These are phyloP conservation scores for Pinus albicaulis DNA, from an alignment of 75 land plant species.

Conservation along the genomic window DNA sequence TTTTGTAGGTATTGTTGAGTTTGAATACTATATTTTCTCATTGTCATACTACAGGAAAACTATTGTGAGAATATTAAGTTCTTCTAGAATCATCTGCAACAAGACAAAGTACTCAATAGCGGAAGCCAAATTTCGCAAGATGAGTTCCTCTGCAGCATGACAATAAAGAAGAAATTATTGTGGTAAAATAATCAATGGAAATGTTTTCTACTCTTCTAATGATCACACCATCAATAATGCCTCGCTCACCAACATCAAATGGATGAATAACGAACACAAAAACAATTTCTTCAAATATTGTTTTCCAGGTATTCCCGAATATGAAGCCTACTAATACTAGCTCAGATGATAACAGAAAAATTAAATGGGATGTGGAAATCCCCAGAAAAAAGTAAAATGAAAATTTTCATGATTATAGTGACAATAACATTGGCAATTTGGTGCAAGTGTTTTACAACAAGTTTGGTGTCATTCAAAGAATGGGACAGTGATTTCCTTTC, in stretches of 20 bases:
- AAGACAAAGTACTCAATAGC: not conserved
- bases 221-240: conserved; percentile 71
- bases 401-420: conserved; percentile 27
- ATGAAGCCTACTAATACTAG: conserved; percentile 52
- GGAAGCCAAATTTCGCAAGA: not conserved
- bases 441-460: conserved; percentile 61
- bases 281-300: conserved; percentile 60
- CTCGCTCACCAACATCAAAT: conserved; percentile 76
- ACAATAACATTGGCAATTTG: conserved; percentile 26
- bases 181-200: not conserved
- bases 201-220: conserved; percentile 8
- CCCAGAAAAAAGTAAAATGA: conserved; percentile 52
- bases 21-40: too few relatives aligned
- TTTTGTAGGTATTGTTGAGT: too few relatives aligned
- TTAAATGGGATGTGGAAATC: conserved; percentile 41
- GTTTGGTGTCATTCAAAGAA: conserved; percentile 63
- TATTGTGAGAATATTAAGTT: too few relatives aligned
- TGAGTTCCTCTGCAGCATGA: not conserved
- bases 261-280: conserved; percentile 72
- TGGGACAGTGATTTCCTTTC: conserved; percentile 49
- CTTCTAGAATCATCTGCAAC: too few relatives aligned
- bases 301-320: conserved; percentile 57
- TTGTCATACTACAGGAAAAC: too few relatives aligned
- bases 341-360: conserved; percentile 56
- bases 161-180: not conserved